A percentile compares a stretch with the other conserved stretches of the same genome.
Conservation (phyloP, 1,284 basidiomycete species). For the Fereydounia khargensis region DNA sequence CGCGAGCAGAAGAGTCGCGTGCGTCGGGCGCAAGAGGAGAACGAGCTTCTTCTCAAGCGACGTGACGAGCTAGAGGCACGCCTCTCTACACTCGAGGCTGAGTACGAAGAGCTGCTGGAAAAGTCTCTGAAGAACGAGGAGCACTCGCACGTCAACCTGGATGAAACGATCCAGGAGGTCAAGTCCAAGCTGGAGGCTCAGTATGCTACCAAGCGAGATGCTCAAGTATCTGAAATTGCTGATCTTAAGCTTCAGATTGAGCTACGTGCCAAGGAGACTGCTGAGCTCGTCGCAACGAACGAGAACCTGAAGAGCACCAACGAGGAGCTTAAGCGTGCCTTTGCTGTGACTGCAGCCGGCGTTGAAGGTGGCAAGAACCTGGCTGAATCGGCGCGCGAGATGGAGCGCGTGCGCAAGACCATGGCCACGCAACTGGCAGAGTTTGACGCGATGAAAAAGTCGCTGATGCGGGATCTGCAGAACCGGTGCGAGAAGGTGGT, state of each 20-base stretch:
- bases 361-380: slow-evolving; percentile 95
- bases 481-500: slow-evolving; percentile 99
- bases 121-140: slow-evolving; percentile 57
- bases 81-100: slow-evolving; percentile 76
- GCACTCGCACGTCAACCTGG: slow-evolving; percentile 52
- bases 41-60: slow-evolving; percentile 76
- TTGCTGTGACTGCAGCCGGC: slow-evolving; percentile 91
- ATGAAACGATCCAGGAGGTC: slow-evolving; percentile 80
- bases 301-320: slow-evolving; percentile 94
- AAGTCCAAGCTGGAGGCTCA: slow-evolving; percentile 93
- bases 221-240: slow-evolving; percentile 78
- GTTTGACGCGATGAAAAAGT: slow-evolving; percentile 98
- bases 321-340: slow-evolving; percentile 84
- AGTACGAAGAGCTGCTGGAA: slow-evolving; percentile 90
- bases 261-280: slow-evolving; percentile 78
- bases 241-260: slow-evolving; percentile 91
- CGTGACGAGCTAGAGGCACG: slow-evolving; percentile 84
- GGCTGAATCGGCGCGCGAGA: slow-evolving; percentile 80
- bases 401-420: slow-evolving; percentile 92
- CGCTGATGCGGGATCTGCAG: slow-evolving; percentile 95
- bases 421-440: slow-evolving; percentile 96
- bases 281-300: slow-evolving; percentile 77
- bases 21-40: slow-evolving; percentile 85
- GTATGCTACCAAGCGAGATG: slow-evolving; percentile 86
- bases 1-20: slow-evolving; percentile 87